Evolutionary conservation across 257 asterid species (phyloP).

Genomic region (Forsythia suspensa): DNA sequence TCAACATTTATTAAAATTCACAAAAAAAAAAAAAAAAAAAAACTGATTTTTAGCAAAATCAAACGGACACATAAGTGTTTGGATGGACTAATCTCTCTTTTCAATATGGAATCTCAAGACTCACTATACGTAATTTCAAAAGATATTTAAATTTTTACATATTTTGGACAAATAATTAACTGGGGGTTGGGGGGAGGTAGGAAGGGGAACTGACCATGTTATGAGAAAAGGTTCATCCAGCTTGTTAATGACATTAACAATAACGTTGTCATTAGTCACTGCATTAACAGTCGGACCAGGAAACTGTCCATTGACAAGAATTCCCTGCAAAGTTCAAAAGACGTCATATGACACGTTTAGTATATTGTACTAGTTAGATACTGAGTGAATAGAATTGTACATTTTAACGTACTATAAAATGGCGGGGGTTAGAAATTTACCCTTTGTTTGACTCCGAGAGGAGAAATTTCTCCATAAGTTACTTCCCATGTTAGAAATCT

Average conservation of each 20-base stretch:
- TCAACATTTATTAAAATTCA: too few species aligned
- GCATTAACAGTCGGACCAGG: constrained; percentile 74
- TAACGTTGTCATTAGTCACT: constrained; percentile 67
- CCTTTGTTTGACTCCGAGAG: constrained; percentile 68
- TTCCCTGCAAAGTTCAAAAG: constrained; percentile 50
- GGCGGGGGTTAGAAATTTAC: constrained; percentile 28
- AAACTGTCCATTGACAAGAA: constrained; percentile 74
- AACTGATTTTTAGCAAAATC: too few species aligned
- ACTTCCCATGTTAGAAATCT: constrained; percentile 52
- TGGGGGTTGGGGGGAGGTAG: background rate
- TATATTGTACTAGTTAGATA: background rate
- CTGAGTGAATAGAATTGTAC: background rate
- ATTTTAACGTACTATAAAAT: background rate
- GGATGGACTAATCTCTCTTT: too few species aligned
- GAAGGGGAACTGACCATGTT: constrained; percentile 59
- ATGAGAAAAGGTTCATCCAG: constrained; percentile 71
- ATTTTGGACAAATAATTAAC: too few species aligned
- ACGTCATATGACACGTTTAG: background rate
- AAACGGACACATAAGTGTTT: too few species aligned
- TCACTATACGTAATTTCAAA: too few species aligned
- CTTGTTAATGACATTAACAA: constrained; percentile 56
- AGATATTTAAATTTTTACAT: too few species aligned
- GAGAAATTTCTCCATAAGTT: constrained; percentile 60
- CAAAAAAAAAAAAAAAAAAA: too few species aligned
- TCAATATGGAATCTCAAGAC: too few species aligned